These are phyloP conservation scores for Rugonectria rugulosa DNA, from an alignment of 2,329 filamentous ascomycete species.

Conservation along the genomic window DNA sequence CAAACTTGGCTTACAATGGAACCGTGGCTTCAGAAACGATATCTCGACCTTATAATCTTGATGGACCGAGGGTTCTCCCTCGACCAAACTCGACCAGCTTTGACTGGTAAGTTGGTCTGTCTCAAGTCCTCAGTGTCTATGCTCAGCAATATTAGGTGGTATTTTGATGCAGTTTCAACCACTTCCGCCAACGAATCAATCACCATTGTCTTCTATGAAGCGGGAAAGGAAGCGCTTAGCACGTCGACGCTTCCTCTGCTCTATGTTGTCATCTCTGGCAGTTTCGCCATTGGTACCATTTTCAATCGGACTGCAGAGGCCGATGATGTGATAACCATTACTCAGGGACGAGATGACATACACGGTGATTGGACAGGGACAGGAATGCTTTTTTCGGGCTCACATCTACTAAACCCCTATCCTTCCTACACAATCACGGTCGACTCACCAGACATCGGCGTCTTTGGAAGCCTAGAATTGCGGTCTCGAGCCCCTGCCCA, in stretches of 20 bases:
- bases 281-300: not conserved
- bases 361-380: not conserved
- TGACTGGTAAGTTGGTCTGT: not conserved
- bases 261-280: not conserved
- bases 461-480: not conserved
- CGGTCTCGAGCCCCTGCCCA: not conserved
- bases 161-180: slow-evolving; percentile 3
- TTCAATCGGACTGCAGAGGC: no score
- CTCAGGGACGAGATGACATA: not conserved
- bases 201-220: not conserved
- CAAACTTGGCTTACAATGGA: not conserved
- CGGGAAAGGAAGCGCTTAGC: not conserved
- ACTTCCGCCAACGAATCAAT: slow-evolving; percentile 5
- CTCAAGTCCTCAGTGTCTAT: not conserved
- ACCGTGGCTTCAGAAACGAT: not conserved
- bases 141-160: slow-evolving; percentile 2
- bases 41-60: not conserved
- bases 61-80: not conserved
- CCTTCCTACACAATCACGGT: not conserved
- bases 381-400: not conserved
- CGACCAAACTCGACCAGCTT: not conserved
- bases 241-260: not conserved
- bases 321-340: not conserved
- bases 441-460: not conserved
- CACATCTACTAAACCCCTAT: not conserved